Evolutionary conservation across 306 rosid genomes (phyloP).

Genomic region (Echinosophora koreensis): DNA sequence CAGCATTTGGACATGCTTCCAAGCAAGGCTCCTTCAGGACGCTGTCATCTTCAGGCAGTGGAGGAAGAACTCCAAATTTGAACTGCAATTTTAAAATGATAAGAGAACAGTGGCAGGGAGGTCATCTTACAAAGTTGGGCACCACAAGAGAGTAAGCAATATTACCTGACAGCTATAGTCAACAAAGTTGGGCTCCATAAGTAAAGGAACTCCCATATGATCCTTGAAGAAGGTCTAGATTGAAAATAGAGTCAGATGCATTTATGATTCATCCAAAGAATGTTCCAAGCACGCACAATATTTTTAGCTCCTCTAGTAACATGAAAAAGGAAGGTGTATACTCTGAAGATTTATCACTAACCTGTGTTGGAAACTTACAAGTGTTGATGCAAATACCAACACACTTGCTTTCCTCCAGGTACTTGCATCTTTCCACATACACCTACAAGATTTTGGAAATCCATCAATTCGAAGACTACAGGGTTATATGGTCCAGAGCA

Average conservation of each 20-base stretch:
- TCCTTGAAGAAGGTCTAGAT: constrained; percentile 82
- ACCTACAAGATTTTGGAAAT: constrained; percentile 63
- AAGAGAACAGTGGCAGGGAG: constrained; percentile 6
- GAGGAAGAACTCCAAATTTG: constrained; percentile 85
- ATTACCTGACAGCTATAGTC: constrained; percentile 94
- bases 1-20: constrained; percentile 80
- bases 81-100: constrained; percentile 60
- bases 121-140: constrained; percentile 52
- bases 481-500: constrained; percentile 14
- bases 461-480: constrained; percentile 25
- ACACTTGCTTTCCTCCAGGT: constrained; percentile 93
- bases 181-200: constrained; percentile 90
- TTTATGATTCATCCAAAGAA: neutral
- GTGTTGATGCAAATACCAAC: constrained; percentile 83
- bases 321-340: neutral
- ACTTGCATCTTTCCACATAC: constrained; percentile 88
- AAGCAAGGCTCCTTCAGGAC: constrained; percentile 80
- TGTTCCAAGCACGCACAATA: constrained; percentile 22
- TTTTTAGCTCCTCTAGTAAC: neutral
- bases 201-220: constrained; percentile 87
- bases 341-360: constrained; percentile 53
- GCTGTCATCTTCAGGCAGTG: constrained; percentile 71
- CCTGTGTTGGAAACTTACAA: constrained; percentile 97
- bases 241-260: constrained; percentile 37
- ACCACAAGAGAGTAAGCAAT: constrained; percentile 48